Conservation (phyloP, 1,284 basidiomycete species). For the Testicularia cyperi region DNA sequence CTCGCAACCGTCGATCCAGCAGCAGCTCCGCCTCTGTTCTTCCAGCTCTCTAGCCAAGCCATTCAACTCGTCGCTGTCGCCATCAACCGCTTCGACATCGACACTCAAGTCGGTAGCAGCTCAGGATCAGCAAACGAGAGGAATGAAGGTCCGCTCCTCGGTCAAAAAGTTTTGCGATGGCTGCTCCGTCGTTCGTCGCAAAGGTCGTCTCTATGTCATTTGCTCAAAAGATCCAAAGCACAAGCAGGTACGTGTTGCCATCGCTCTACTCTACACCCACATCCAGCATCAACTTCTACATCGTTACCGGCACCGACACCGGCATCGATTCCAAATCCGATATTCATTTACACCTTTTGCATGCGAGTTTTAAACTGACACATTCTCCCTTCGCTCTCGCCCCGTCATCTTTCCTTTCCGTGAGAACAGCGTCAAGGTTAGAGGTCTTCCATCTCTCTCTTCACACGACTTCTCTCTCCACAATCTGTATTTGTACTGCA, state of each 20-base stretch:
- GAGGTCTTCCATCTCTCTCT: too few relatives aligned
- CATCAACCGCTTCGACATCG: not conserved
- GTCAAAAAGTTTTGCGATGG: conserved; percentile 70
- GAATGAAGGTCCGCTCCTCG: conserved; percentile 94
- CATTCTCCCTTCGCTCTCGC: not conserved
- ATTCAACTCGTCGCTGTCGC: too few relatives aligned
- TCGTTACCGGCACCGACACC: not conserved
- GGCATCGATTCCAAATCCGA: not conserved
- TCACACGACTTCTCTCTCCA: too few relatives aligned
- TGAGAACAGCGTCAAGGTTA: too few relatives aligned
- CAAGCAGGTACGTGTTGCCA: conserved; percentile 85
- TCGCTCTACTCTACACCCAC: too few relatives aligned
- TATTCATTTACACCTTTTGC: not conserved
- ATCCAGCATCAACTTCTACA: too few relatives aligned
- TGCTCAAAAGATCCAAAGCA: conserved; percentile 95
- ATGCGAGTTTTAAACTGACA: too few relatives aligned
- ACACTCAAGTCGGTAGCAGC: not conserved
- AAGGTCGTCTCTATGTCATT: conserved; percentile 88
- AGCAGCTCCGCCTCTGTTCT: not conserved
- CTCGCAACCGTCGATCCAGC: too few relatives aligned
- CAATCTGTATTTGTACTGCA: not conserved
- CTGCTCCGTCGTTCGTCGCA: conserved; percentile 65
- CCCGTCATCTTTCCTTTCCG: too few relatives aligned
- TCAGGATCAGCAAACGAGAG: conserved; percentile 63
- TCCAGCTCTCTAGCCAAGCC: too few relatives aligned